These are phyloP conservation scores for Chondrostereum purpureum DNA, from an alignment of 1,284 basidiomycete genomes.

Conservation along the genomic window DNA sequence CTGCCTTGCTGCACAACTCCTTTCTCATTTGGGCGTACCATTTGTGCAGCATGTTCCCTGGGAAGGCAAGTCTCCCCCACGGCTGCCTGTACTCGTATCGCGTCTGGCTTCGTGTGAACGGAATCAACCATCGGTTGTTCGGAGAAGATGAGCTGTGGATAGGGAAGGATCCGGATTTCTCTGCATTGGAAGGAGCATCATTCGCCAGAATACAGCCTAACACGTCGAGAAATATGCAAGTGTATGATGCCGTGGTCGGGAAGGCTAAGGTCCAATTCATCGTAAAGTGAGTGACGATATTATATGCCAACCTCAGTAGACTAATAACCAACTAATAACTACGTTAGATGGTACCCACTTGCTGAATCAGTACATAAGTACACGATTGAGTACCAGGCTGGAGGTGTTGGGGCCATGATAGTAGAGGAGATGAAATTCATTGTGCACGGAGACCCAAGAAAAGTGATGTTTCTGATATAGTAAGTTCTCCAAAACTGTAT, in stretches of 20 bases:
- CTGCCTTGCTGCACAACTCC: background rate
- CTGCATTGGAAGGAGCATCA: slow-evolving; percentile 43
- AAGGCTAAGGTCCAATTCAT: slow-evolving; percentile 45
- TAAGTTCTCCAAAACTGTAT: slow-evolving; percentile 30
- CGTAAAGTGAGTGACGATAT: slow-evolving; percentile 30
- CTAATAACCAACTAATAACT: background rate
- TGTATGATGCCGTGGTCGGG: slow-evolving; percentile 48
- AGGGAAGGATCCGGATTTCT: slow-evolving; percentile 53
- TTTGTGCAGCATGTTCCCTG: slow-evolving; percentile 42
- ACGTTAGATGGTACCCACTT: slow-evolving; percentile 37
- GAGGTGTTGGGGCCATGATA: slow-evolving; percentile 44
- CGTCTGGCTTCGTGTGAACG: slow-evolving; percentile 49
- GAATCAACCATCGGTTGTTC: slow-evolving; percentile 51
- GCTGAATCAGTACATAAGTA: slow-evolving; percentile 39
- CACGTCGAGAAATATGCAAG: slow-evolving; percentile 32
- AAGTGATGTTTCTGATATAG: slow-evolving; percentile 51
- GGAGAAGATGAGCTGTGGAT: slow-evolving; percentile 54
- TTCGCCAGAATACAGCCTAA: slow-evolving; percentile 39
- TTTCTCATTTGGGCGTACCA: background rate
- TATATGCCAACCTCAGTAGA: slow-evolving; percentile 1
- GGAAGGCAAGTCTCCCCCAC: slow-evolving; percentile 41
- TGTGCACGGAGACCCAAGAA: slow-evolving; percentile 43
- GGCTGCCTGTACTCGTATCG: slow-evolving; percentile 47
- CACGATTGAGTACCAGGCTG: slow-evolving; percentile 52
- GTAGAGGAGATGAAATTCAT: slow-evolving; percentile 45